phyloP scores from a whole-genome alignment of 1,284 basidiomycete species.

The Sporisorium graminicola region DNA sequence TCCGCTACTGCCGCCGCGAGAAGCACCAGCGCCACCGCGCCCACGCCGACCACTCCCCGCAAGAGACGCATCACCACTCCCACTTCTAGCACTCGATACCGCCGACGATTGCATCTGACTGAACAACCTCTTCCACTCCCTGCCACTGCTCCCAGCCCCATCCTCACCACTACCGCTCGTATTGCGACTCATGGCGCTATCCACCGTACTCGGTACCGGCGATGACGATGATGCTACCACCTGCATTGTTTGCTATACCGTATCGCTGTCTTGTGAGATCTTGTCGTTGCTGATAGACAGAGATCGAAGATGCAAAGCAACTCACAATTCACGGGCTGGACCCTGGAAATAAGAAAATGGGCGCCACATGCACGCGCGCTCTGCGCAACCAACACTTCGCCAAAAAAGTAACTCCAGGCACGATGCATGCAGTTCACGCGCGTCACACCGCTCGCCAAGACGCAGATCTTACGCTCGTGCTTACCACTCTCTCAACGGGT shows the following conservation, averaged over 20 bases:
- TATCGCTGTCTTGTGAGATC: background rate
- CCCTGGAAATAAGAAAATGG: background rate
- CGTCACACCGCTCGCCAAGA: background rate
- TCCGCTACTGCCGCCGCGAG: background rate
- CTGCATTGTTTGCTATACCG: constrained; percentile 5
- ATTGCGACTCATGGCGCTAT: constrained; percentile 23
- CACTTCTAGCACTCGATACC: background rate
- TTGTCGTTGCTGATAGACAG: background rate
- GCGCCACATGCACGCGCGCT: background rate
- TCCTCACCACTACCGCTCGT: constrained; percentile 20
- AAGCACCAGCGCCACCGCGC: background rate
- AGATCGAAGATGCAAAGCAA: background rate
- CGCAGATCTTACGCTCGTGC: too few relatives aligned
- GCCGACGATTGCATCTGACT: constrained; percentile 17
- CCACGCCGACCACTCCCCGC: constrained; percentile 1
- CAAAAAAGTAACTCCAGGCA: constrained; percentile 1
- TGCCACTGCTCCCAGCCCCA: constrained; percentile 3
- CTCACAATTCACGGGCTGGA: background rate
- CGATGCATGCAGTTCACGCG: constrained; percentile 4
- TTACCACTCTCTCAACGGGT: too few relatives aligned
- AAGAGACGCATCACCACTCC: background rate
- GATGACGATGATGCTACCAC: constrained; percentile 7
- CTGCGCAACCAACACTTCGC: background rate
- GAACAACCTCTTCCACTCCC: constrained; percentile 39
- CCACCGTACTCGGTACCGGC: constrained; percentile 11